Base-by-base conservation (phyloP, 164 flowering plant genomes). In the Liquidambar formosana region DNA sequence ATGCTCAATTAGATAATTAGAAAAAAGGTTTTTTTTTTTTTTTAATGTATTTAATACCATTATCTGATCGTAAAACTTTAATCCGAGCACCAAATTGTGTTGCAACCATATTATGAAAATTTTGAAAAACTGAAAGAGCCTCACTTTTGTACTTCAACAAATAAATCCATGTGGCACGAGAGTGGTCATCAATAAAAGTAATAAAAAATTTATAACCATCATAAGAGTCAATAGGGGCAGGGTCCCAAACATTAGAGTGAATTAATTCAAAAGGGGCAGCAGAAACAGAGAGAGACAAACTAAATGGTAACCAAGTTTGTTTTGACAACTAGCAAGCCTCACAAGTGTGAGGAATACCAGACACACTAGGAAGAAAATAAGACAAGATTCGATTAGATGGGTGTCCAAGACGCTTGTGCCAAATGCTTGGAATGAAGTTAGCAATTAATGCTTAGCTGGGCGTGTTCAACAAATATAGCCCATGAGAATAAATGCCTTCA, bases 21-120 rank as follows among this genome's bases (percentile, higher is more conserved):
- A n/a, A n/a, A n/a, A n/a, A n/a, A n/a, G n/a, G n/a, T n/a, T n/a
- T n/a, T n/a, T n/a, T n/a, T n/a, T n/a, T n/a, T n/a, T n/a, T n/a
- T n/a, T n/a, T n/a, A n/a, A n/a, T n/a, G 25, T 25, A 73, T 33
- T 60, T 67, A 2, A 33, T 23, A 0, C 66, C 76, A 73, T 73
- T 73, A 15, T 73, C 71, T 16, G 52, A 12, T 16, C 62, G 23
- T 4, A 64, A 14, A 54, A 22, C 8, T 45, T 56, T 71, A 6
- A 71, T 16, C 38, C 9, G 1, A 1, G 2, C 8, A 22, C 25
- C 22, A 44, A 64, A 53, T 19, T 53, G 59, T 1, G 11, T 27
- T 23, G 6, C 23, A 4, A 57, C 23, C 53, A 62, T 41, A 14
- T 18, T 26, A 8, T 8, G 25, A 57, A 77, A 48, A 16, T n/a